phyloP scores from a whole-genome alignment of 2,329 filamentous ascomycete species.

The Magnaporthiopsis rhizophila region DNA sequence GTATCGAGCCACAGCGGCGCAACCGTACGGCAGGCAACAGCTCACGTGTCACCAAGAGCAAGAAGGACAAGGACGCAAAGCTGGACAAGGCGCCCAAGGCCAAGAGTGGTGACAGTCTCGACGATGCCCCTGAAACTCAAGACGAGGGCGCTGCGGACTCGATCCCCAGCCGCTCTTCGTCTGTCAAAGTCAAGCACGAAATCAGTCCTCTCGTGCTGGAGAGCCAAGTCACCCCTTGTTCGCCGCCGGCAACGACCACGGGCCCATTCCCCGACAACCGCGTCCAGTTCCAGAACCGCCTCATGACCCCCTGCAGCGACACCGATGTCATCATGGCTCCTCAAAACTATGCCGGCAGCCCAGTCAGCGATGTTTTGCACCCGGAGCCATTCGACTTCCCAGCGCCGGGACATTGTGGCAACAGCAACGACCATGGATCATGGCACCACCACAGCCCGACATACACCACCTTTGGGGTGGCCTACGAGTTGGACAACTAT shows the following conservation, averaged over 20 bases:
- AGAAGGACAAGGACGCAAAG: slow-evolving; percentile 22
- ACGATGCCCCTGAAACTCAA: slow-evolving; percentile 23
- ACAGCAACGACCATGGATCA: slow-evolving; percentile 15
- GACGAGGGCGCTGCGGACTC: not conserved
- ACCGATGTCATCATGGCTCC: slow-evolving; percentile 28
- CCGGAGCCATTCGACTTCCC: slow-evolving; percentile 23
- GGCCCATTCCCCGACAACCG: slow-evolving; percentile 23
- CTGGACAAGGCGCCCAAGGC: slow-evolving; percentile 22
- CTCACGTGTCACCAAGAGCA: slow-evolving; percentile 37
- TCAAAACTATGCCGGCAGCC: slow-evolving; percentile 23
- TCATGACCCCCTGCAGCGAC: slow-evolving; percentile 49
- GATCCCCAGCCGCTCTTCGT: not conserved
- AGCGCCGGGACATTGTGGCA: slow-evolving; percentile 5
- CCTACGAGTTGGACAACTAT: slow-evolving; percentile 31
- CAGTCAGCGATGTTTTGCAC: slow-evolving; percentile 23
- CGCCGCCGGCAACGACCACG: slow-evolving; percentile 20
- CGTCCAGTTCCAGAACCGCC: slow-evolving; percentile 26
- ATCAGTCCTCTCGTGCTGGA: not conserved
- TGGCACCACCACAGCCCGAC: slow-evolving; percentile 18
- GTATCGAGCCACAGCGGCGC: slow-evolving; percentile 35
- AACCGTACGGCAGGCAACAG: slow-evolving; percentile 30
- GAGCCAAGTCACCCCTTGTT: not conserved
- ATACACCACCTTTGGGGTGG: slow-evolving; percentile 18
- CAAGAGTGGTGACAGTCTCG: slow-evolving; percentile 29
- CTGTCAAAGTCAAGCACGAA: not conserved